Evolutionary conservation across 148 eudicot genomes (phyloP).

Genomic region (Arbutus unedo): DNA sequence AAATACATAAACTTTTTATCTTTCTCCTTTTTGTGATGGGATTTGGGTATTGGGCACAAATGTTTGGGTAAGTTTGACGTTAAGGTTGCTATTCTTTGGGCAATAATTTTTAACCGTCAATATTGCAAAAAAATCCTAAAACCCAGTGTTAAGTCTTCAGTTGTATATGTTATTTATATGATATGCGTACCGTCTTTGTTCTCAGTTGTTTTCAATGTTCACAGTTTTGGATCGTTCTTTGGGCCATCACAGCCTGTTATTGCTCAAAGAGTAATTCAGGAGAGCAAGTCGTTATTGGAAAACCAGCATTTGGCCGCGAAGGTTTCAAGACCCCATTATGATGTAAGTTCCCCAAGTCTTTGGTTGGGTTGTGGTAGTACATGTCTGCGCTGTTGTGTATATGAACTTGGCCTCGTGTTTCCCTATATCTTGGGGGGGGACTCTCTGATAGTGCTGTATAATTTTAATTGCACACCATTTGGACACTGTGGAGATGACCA

Average conservation of each 20-base stretch:
- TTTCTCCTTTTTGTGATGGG: neutral
- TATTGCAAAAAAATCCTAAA: neutral
- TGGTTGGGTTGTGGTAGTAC: neutral
- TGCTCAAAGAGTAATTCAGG: slow-evolving; percentile 87
- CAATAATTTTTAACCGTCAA: neutral
- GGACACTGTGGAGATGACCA: neutral
- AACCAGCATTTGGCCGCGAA: slow-evolving; percentile 66
- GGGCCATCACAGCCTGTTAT: slow-evolving; percentile 91
- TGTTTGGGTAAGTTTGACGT: neutral
- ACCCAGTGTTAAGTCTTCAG: neutral
- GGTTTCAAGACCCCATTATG: slow-evolving; percentile 38
- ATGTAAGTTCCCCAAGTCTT: slow-evolving; percentile 37
- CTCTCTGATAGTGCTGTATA: neutral
- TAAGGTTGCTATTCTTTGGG: neutral
- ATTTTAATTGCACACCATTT: neutral
- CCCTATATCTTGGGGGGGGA: neutral
- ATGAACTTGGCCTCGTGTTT: neutral
- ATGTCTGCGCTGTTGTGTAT: neutral
- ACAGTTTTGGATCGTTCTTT: slow-evolving; percentile 91
- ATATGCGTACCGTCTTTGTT: neutral
- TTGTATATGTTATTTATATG: neutral
- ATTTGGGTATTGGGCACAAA: neutral
- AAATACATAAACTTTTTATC: too few relatives aligned
- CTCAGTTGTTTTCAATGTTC: neutral
- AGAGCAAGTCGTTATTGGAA: slow-evolving; percentile 81